Conservation (phyloP, 2,329 filamentous ascomycete species). For the Juglanconis juglandina region DNA sequence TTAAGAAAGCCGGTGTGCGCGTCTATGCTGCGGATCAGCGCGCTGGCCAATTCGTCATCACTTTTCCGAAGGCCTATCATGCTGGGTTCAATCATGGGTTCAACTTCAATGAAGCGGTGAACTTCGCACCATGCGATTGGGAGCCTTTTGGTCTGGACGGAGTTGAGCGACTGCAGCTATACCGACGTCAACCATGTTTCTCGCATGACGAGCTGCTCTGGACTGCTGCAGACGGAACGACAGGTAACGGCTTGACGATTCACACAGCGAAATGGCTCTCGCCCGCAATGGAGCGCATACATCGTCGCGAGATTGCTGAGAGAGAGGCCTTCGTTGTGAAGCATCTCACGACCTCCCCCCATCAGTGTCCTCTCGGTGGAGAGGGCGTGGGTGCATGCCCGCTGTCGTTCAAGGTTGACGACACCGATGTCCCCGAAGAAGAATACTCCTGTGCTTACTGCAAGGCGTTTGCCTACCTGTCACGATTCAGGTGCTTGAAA, state of each 20-base stretch:
- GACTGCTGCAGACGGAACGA: conserved; percentile 79
- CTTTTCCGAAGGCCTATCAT: conserved; percentile 95
- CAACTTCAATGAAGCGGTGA: conserved; percentile 98
- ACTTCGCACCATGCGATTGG: conserved; percentile 94
- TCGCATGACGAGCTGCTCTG: conserved; percentile 93
- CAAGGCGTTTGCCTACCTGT: conserved; percentile 88
- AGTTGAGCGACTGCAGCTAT: conserved; percentile 80
- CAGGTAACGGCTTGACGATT: conserved; percentile 63
- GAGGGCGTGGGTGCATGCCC: conserved; percentile 51
- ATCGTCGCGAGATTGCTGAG: conserved; percentile 66
- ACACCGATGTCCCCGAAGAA: conserved; percentile 79
- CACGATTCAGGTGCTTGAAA: conserved; percentile 80
- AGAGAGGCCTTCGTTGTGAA: conserved; percentile 66
- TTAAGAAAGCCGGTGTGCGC: conserved; percentile 86
- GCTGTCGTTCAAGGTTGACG: conserved; percentile 61
- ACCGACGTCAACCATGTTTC: conserved; percentile 90
- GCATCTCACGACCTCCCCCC: conserved; percentile 54
- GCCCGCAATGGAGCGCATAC: conserved; percentile 77
- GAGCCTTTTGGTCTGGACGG: conserved; percentile 86
- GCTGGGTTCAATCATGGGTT: conserved; percentile 98
- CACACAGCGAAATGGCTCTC: conserved; percentile 93
- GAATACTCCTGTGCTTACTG: conserved; percentile 90
- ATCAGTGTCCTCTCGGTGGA: conserved; percentile 51
- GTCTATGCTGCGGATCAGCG: conserved; percentile 95
- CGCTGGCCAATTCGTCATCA: conserved; percentile 93